Evolutionary conservation across 805 yeast species (phyloP).

Genomic region (Cyberlindnera samutprakarnensis): DNA sequence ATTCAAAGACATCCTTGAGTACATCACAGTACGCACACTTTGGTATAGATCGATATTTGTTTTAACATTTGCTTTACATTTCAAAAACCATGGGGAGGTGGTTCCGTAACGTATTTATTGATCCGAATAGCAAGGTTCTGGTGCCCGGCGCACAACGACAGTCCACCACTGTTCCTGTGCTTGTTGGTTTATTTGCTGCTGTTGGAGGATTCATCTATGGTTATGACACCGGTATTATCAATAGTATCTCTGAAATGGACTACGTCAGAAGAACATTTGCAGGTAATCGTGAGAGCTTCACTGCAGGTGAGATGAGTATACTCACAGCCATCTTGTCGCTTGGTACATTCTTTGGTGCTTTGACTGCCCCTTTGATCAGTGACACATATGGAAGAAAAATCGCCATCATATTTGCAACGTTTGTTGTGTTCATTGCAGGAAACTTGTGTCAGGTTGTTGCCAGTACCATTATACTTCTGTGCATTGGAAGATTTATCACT

Average conservation of each 20-base stretch:
- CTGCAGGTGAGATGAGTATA: slow-evolving; percentile 58
- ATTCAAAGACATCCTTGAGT: too few species aligned
- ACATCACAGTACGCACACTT: too few species aligned
- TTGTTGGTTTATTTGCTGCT: slow-evolving; percentile 77
- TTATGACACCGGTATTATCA: slow-evolving; percentile 82
- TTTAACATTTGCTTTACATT: too few species aligned
- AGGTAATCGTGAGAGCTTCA: slow-evolving; percentile 35
- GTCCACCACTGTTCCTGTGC: slow-evolving; percentile 56
- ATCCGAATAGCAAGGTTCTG: slow-evolving; percentile 6
- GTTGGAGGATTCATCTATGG: slow-evolving; percentile 90
- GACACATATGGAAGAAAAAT: slow-evolving; percentile 68
- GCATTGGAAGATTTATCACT: slow-evolving; percentile 66
- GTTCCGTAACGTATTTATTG: slow-evolving; percentile 15
- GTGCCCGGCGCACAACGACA: slow-evolving; percentile 28
- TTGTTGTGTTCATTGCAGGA: slow-evolving; percentile 63
- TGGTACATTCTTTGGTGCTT: slow-evolving; percentile 72
- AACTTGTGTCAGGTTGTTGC: slow-evolving; percentile 62
- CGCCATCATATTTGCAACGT: slow-evolving; percentile 54
- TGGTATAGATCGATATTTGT: too few species aligned
- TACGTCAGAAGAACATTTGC: slow-evolving; percentile 56
- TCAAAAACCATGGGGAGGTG: slow-evolving; percentile 4
- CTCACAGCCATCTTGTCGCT: slow-evolving; percentile 73
- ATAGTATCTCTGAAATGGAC: slow-evolving; percentile 70
- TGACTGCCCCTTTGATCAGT: slow-evolving; percentile 51
- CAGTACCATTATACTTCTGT: slow-evolving; percentile 39